phyloP scores from a whole-genome alignment of 73 alveolate species.

The Paramecium sexaurelia region DNA sequence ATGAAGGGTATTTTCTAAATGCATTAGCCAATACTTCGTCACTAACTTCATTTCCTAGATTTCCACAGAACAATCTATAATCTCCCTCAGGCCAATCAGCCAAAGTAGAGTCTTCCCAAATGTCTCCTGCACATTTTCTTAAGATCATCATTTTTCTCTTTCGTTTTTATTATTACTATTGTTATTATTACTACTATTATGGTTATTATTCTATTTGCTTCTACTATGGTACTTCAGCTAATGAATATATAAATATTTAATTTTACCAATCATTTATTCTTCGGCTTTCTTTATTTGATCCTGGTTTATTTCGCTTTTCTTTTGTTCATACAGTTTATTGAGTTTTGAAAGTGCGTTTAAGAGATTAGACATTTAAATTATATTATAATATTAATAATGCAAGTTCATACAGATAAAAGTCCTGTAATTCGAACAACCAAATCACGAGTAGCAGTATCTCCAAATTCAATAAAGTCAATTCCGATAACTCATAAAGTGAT shows the following conservation, averaged over 20 bases:
- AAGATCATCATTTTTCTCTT: constrained; percentile 79
- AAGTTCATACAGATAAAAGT: constrained; percentile 1
- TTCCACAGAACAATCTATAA: constrained; percentile 96
- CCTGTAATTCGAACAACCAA: constrained; percentile 12
- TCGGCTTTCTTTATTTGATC: constrained; percentile 8
- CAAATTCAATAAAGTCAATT: not conserved
- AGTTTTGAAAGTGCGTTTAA: constrained; percentile 43
- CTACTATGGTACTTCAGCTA: not conserved
- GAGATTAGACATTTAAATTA: not conserved
- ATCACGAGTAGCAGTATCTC: constrained; percentile 43
- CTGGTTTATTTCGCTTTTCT: not conserved
- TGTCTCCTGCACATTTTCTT: constrained; percentile 95
- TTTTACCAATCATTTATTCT: not conserved
- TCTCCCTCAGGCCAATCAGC: constrained; percentile 98
- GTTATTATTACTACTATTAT: not conserved
- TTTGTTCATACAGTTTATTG: not conserved
- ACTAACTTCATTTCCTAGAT: constrained; percentile 98
- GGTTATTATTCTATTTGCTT: not conserved
- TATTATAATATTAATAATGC: not conserved
- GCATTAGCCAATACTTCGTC: constrained; percentile 94
- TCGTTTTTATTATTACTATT: constrained; percentile 61
- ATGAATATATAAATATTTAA: not conserved
- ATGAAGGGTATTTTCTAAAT: constrained; percentile 93
- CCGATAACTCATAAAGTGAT: constrained; percentile 44
- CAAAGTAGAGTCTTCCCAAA: constrained; percentile 96